phyloP scores from a whole-genome alignment of 805 yeast genomes.

The Kazachstania bromeliacearum region DNA sequence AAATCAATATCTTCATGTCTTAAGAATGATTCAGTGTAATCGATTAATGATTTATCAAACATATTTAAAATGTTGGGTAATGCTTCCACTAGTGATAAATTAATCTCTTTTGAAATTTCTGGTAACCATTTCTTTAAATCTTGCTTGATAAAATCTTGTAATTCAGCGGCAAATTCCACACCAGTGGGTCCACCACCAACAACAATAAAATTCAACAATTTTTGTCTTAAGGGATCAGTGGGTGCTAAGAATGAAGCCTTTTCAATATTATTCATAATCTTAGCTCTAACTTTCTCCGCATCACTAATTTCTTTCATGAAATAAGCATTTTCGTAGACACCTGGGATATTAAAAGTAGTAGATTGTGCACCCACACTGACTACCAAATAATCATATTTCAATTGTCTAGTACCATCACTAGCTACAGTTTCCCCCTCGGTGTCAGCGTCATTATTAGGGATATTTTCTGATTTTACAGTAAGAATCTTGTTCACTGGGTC shows the following conservation, averaged over 20 bases:
- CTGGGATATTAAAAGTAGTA: conserved; percentile 91
- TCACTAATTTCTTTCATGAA: conserved; percentile 87
- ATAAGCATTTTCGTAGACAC: conserved; percentile 81
- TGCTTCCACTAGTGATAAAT: conserved; percentile 82
- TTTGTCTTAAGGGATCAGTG: conserved; percentile 65
- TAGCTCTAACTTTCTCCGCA: conserved; percentile 71
- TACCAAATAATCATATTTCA: conserved; percentile 71
- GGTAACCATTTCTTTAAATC: conserved; percentile 88
- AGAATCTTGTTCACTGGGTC: conserved; percentile 64
- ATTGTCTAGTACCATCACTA: conserved; percentile 17
- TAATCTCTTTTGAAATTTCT: conserved; percentile 67
- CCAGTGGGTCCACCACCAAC: conserved; percentile 99
- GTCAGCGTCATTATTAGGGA: conserved; percentile 31
- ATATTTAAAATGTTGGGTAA: conserved; percentile 76
- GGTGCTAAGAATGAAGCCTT: conserved; percentile 74
- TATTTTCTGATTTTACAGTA: conserved; percentile 52
- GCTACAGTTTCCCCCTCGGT: conserved; percentile 33
- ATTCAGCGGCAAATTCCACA: conserved; percentile 94
- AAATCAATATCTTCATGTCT: conserved; percentile 59
- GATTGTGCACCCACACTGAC: conserved; percentile 93
- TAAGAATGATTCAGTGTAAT: conserved; percentile 75
- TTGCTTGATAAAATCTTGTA: conserved; percentile 88
- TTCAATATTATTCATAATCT: conserved; percentile 80
- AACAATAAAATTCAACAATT: conserved; percentile 78
- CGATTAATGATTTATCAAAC: conserved; percentile 60